These are phyloP conservation scores for Solanum pennellii DNA, from an alignment of 257 asterid species.

Conservation along the genomic window DNA sequence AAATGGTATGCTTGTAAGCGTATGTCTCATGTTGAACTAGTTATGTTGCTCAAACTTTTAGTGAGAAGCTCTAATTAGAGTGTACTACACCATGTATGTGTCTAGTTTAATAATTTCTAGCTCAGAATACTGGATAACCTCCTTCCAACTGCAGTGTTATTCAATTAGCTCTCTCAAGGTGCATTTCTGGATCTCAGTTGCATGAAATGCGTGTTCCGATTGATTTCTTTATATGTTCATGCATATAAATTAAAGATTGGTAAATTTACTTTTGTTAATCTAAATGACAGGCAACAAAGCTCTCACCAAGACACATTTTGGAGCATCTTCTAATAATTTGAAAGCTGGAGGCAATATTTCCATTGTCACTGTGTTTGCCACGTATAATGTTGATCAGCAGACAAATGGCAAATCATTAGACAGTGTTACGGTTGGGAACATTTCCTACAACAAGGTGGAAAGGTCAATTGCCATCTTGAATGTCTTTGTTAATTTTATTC, in stretches of 20 bases:
- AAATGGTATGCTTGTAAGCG: background rate
- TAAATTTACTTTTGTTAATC: background rate
- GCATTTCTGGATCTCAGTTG: background rate
- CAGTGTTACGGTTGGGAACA: slow-evolving; percentile 61
- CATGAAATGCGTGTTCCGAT: background rate
- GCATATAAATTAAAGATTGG: background rate
- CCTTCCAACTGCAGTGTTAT: background rate
- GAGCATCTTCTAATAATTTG: slow-evolving; percentile 7
- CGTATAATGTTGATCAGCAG: slow-evolving; percentile 35
- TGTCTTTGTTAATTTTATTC: slow-evolving; percentile 69
- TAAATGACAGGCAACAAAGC: slow-evolving; percentile 53
- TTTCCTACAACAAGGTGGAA: slow-evolving; percentile 61
- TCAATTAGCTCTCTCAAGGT: background rate
- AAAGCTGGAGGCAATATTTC: slow-evolving; percentile 28
- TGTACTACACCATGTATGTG: background rate
- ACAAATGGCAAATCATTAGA: slow-evolving; percentile 26
- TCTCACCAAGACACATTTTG: slow-evolving; percentile 45
- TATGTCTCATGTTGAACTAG: background rate
- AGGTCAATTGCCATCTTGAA: slow-evolving; percentile 75
- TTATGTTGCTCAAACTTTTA: background rate
- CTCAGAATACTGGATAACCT: background rate
- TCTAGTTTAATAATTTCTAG: background rate
- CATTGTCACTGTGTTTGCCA: slow-evolving; percentile 68
- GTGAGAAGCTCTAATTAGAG: background rate
- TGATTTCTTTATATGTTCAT: background rate